Evolutionary conservation across 805 yeast genomes (phyloP).

Genomic region (Kodamaea jinghongensis): DNA sequence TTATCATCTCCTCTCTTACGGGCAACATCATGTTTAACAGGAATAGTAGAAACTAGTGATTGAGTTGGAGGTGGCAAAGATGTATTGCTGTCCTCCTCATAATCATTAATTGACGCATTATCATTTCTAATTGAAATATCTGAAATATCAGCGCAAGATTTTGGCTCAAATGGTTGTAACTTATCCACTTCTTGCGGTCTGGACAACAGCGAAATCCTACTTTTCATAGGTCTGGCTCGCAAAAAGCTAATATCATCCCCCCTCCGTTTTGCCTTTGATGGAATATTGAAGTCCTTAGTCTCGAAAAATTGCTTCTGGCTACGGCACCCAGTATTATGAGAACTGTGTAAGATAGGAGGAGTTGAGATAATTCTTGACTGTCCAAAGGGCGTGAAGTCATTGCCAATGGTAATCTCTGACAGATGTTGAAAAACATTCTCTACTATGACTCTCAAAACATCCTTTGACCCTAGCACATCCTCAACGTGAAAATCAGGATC

Average conservation of each 20-base stretch:
- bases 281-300: constrained; percentile 21
- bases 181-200: too few relatives aligned
- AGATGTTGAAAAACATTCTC: constrained; percentile 19
- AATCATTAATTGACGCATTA: too few relatives aligned
- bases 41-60: constrained; percentile 22
- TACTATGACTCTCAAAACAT: constrained; percentile 35
- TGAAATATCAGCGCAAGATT: too few relatives aligned
- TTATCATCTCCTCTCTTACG: too few relatives aligned
- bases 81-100: constrained; percentile 19
- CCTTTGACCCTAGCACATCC: constrained; percentile 55
- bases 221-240: too few relatives aligned
- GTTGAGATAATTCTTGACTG: constrained; percentile 8
- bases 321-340: constrained; percentile 11
- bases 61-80: constrained; percentile 38
- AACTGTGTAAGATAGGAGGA: constrained; percentile 20
- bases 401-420: not conserved
- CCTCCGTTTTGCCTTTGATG: constrained; percentile 15
- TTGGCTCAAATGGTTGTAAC: too few relatives aligned
- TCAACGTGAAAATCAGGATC: constrained; percentile 72
- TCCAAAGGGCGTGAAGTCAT: constrained; percentile 6
- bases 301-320: constrained; percentile 24
- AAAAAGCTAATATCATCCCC: too few relatives aligned
- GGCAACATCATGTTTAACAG: constrained; percentile 22
- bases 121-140: too few relatives aligned
- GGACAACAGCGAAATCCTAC: too few relatives aligned